Percentiles rank a stretch among this genome's conserved stretches.
These are phyloP conservation scores for Arthrobotrys megalospora DNA, from an alignment of 2,329 filamentous ascomycete genomes.

Conservation along the genomic window DNA sequence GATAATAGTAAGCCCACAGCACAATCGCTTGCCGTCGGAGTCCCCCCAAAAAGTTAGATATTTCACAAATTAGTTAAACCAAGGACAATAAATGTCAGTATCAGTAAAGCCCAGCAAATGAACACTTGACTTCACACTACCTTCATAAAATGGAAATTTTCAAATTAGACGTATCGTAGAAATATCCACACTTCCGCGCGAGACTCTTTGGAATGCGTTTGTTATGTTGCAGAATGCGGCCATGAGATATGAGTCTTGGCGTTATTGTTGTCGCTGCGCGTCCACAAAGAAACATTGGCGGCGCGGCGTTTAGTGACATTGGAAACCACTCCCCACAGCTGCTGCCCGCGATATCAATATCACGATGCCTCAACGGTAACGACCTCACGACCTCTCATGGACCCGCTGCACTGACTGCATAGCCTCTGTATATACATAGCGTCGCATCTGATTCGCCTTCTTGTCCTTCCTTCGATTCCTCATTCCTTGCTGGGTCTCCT, in stretches of 20 bases:
- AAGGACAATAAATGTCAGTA: no score
- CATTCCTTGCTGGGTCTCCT: constrained; percentile 12
- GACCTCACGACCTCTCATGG: constrained; percentile 39
- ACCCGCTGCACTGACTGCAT: constrained; percentile 21
- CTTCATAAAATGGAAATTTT: neutral
- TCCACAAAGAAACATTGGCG: constrained; percentile 36
- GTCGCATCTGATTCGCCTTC: constrained; percentile 11
- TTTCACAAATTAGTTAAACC: no score
- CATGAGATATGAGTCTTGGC: constrained; percentile 26
- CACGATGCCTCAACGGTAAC: constrained; percentile 45
- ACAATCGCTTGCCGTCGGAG: no score
- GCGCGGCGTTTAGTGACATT: neutral
- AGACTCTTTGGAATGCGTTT: neutral
- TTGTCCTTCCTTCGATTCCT: constrained; percentile 1
- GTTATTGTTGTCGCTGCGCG: constrained; percentile 42
- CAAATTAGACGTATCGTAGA: no score
- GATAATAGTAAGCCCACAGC: no score
- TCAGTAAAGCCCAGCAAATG: no score
- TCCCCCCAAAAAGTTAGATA: no score
- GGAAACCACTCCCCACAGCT: constrained; percentile 34
- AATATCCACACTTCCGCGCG: neutral
- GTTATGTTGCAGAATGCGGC: constrained; percentile 17
- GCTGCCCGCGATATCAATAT: constrained; percentile 23
- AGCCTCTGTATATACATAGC: constrained; percentile 37
- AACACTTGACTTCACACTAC: no score